These are phyloP conservation scores for Penicillium robsamsonii DNA, from an alignment of 495 filamentous ascomycete species.

Conservation along the genomic window DNA sequence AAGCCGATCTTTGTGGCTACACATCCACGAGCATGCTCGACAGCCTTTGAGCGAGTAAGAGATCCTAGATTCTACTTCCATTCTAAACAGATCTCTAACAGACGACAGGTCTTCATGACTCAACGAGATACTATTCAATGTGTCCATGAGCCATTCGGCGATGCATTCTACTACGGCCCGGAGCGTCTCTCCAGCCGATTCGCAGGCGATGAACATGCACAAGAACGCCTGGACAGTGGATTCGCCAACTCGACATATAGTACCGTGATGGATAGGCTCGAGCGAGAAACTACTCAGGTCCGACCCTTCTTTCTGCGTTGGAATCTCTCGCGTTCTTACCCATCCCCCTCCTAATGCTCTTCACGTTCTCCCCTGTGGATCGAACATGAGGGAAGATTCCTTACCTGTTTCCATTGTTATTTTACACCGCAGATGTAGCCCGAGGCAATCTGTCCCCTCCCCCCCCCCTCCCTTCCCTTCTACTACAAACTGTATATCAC, in stretches of 20 bases:
- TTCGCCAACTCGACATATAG: constrained; percentile 74
- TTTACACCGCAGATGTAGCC: constrained; percentile 1
- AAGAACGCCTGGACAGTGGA: constrained; percentile 66
- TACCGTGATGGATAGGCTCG: constrained; percentile 69
- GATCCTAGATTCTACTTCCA: background rate
- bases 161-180: constrained; percentile 92
- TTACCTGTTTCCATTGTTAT: background rate
- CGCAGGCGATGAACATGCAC: constrained; percentile 69
- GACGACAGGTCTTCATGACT: constrained; percentile 87
- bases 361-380: constrained; percentile 15
- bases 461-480: background rate
- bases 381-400: constrained; percentile 9
- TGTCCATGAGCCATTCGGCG: constrained; percentile 93
- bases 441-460: background rate
- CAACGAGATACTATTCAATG: constrained; percentile 73
- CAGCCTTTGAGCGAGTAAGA: constrained; percentile 88
- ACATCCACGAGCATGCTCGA: constrained; percentile 90
- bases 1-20: constrained; percentile 91
- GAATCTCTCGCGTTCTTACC: constrained; percentile 16
- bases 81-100: constrained; percentile 7
- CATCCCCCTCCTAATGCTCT: background rate
- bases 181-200: constrained; percentile 79
- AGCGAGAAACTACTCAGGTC: constrained; percentile 65
- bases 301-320: constrained; percentile 35
- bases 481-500: constrained; percentile 1